These are phyloP conservation scores for Apiotrichum akiyoshidainum DNA, from an alignment of 1,284 basidiomycete genomes.

Conservation along the genomic window DNA sequence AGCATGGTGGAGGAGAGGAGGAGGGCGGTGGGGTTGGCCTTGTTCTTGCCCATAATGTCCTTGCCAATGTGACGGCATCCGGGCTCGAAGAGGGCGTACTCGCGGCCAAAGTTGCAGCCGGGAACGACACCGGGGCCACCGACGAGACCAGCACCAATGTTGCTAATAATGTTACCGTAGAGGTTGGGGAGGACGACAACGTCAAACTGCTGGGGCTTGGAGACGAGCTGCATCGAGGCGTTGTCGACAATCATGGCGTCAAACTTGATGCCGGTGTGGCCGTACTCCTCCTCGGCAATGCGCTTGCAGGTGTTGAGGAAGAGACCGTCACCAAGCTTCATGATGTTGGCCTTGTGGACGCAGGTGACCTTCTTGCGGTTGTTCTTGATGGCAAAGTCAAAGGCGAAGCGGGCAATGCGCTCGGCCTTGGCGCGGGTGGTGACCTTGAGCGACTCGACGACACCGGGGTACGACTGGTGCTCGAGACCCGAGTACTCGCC, in stretches of 20 bases:
- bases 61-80: conserved; percentile 98
- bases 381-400: conserved; percentile 99
- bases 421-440: conserved; percentile 94
- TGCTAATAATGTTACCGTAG: conserved; percentile 96
- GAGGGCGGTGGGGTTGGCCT: conserved; percentile 98
- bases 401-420: conserved; percentile 94
- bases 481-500: conserved; percentile 99
- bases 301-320: conserved; percentile 98
- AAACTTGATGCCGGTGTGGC: conserved; percentile 82
- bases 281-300: conserved; percentile 88
- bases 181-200: conserved; percentile 47
- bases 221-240: conserved; percentile 98
- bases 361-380: conserved; percentile 99
- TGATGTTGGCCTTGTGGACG: conserved; percentile 99
- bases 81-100: conserved; percentile 98
- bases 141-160: conserved; percentile 97
- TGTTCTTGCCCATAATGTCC: conserved; percentile 96
- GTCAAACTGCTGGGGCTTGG: conserved; percentile 77
- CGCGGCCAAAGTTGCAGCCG: conserved; percentile 95
- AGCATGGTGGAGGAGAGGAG: conserved; percentile 98
- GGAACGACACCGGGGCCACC: conserved; percentile 97
- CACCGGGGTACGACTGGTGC: conserved; percentile 96
- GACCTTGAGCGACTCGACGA: conserved; percentile 97
- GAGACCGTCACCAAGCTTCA: conserved; percentile 99
- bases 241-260: conserved; percentile 99